Conservation (phyloP, 495 filamentous ascomycete species). For the Thermochaetoides thermophila region DNA sequence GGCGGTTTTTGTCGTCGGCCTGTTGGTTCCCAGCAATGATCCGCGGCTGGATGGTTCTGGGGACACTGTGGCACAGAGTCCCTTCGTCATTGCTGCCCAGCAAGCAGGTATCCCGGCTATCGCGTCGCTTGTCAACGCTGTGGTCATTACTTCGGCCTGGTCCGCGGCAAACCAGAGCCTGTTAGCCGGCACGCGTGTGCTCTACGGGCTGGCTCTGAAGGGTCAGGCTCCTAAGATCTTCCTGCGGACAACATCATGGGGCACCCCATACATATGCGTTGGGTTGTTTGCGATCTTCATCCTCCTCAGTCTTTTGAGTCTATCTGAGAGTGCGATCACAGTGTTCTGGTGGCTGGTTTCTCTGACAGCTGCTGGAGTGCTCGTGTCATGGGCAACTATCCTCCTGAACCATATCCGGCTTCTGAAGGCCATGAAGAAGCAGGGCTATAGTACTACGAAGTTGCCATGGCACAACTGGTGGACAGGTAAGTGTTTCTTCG, state of each 20-base stretch:
- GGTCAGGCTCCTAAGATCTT: slow-evolving; percentile 42
- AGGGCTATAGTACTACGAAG: slow-evolving; percentile 21
- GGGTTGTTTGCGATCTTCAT: slow-evolving; percentile 36
- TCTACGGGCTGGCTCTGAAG: slow-evolving; percentile 48
- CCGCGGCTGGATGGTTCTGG: slow-evolving; percentile 34
- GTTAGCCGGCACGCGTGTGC: slow-evolving; percentile 44
- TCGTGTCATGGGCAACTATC: slow-evolving; percentile 40
- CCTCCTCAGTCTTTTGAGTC: slow-evolving; percentile 43
- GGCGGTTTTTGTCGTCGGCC: slow-evolving; percentile 55
- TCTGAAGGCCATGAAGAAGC: slow-evolving; percentile 25
- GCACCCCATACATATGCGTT: slow-evolving; percentile 46
- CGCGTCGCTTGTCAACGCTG: slow-evolving; percentile 48
- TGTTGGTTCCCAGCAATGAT: slow-evolving; percentile 47
- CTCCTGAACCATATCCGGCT: slow-evolving; percentile 33
- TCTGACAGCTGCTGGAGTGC: slow-evolving; percentile 37
- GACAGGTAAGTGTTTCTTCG: slow-evolving; percentile 15
- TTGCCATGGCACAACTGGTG: slow-evolving; percentile 34
- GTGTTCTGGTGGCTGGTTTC: slow-evolving; percentile 49
- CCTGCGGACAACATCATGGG: slow-evolving; percentile 42
- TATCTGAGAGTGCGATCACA: slow-evolving; percentile 38
- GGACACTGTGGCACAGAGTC: slow-evolving; percentile 42
- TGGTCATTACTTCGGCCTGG: slow-evolving; percentile 60
- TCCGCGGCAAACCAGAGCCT: slow-evolving; percentile 51
- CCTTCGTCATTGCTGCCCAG: slow-evolving; percentile 57
- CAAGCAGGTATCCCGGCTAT: slow-evolving; percentile 49